A percentile compares a stretch with the other conserved stretches of the same genome.
Conservation (phyloP, 345 rosid species). For the Cardamine chenopodiifolia region DNA sequence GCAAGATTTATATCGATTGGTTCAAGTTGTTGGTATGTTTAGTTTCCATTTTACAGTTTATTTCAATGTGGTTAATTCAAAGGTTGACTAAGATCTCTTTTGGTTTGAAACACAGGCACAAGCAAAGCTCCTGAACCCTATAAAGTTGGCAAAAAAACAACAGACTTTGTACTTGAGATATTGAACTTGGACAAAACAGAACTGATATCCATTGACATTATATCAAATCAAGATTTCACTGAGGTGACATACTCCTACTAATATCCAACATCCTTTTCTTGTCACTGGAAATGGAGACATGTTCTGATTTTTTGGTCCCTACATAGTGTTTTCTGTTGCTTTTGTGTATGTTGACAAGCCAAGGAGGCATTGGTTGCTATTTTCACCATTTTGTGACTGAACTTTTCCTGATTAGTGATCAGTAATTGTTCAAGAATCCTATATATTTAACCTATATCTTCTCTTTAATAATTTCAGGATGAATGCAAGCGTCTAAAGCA, state of each 20-base stretch:
- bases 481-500: constrained; percentile 98
- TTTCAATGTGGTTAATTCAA: constrained; percentile 5
- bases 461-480: constrained; percentile 58
- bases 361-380: background rate
- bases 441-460: constrained; percentile 19
- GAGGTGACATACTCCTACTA: constrained; percentile 60
- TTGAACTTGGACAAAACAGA: constrained; percentile 93
- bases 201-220: constrained; percentile 78
- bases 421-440: constrained; percentile 8
- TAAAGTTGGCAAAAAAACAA: constrained; percentile 84
- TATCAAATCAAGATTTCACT: constrained; percentile 98
- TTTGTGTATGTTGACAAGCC: constrained; percentile 27
- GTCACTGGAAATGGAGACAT: background rate
- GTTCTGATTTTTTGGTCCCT: background rate
- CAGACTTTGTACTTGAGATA: constrained; percentile 76
- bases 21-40: constrained; percentile 86
- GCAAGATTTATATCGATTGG: constrained; percentile 97
- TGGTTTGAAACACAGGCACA: constrained; percentile 62
- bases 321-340: constrained; percentile 20
- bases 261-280: background rate
- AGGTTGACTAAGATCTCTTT: constrained; percentile 23
- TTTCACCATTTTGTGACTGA: constrained; percentile 18
- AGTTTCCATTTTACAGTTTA: constrained; percentile 13
- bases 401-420: background rate
- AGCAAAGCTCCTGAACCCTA: constrained; percentile 80